Conservation (phyloP, 495 filamentous ascomycete species). For the Corynascus novoguineensis region DNA sequence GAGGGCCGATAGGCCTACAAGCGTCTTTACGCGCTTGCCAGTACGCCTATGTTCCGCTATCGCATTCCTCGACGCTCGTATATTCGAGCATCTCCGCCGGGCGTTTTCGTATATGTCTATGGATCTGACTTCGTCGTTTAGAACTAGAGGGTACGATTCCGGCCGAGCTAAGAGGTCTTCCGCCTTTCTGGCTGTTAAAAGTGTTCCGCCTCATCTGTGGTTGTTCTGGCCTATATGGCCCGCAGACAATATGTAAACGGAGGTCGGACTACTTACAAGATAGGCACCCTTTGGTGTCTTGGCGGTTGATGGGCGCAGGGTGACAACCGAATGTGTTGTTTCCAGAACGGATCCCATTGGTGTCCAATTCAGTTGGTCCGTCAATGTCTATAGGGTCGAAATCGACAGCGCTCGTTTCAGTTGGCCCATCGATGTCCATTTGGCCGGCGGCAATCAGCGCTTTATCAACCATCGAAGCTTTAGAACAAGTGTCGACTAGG, state of each 20-base stretch:
- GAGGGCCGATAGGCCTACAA: conserved; percentile 9
- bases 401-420: too few relatives aligned
- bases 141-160: conserved; percentile 4
- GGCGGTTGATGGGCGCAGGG: conserved; percentile 3
- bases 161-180: conserved; percentile 8
- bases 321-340: conserved; percentile 7
- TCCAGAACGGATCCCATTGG: conserved; percentile 6
- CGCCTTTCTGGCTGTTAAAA: conserved; percentile 10
- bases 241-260: conserved; percentile 9
- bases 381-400: conserved; percentile 15
- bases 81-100: conserved; percentile 7
- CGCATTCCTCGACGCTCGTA: conserved; percentile 5
- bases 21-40: conserved; percentile 4
- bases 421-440: neutral
- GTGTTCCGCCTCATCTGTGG: neutral
- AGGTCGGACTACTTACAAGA: conserved; percentile 7
- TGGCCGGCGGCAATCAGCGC: too few relatives aligned
- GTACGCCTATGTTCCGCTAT: conserved; percentile 5
- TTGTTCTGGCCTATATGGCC: conserved; percentile 2
- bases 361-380: conserved; percentile 3
- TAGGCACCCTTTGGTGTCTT: conserved; percentile 7
- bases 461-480: too few relatives aligned
- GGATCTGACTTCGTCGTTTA: conserved; percentile 7
- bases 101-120: conserved; percentile 16
- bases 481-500: too few relatives aligned